phyloP scores from a whole-genome alignment of 2,329 filamentous ascomycete species.

The Colletotrichum higginsianum region DNA sequence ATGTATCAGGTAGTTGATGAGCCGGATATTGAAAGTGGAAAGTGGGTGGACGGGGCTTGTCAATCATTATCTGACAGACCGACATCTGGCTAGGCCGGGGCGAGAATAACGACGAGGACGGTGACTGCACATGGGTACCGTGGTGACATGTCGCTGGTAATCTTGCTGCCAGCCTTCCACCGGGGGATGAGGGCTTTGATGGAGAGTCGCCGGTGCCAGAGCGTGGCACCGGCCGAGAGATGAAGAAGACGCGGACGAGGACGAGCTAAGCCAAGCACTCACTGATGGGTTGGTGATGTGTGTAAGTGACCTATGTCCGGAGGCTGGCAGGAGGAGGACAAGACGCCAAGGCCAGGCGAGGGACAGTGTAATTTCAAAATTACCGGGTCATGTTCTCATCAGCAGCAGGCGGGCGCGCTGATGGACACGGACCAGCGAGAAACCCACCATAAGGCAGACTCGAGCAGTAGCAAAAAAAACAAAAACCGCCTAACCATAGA shows the following conservation, averaged over 20 bases:
- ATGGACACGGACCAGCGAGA: constrained; percentile 24
- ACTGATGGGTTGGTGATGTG: neutral
- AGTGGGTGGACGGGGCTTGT: constrained; percentile 26
- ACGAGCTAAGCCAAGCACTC: neutral
- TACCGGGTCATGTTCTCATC: constrained; percentile 28
- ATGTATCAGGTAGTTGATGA: constrained; percentile 22
- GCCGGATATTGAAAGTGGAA: constrained; percentile 27
- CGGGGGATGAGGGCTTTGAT: neutral
- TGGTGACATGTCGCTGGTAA: neutral
- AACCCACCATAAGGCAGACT: constrained; percentile 39
- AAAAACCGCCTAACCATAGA: constrained; percentile 23
- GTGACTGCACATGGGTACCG: neutral
- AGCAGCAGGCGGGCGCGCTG: constrained; percentile 14
- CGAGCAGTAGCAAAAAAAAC: constrained; percentile 21
- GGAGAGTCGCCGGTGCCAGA: neutral
- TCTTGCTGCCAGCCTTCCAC: constrained; percentile 1
- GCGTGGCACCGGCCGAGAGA: neutral
- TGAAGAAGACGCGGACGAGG: constrained; percentile 4
- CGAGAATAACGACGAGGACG: neutral
- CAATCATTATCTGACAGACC: constrained; percentile 30
- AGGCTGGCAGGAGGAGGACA: neutral
- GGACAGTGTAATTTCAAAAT: constrained; percentile 38
- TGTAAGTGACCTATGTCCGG: neutral
- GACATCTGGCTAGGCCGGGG: constrained; percentile 20
- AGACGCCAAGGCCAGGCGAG: constrained; percentile 37